These are phyloP conservation scores for Eimeria tenella DNA, from an alignment of 169 alveolate genomes.

Conservation along the genomic window DNA sequence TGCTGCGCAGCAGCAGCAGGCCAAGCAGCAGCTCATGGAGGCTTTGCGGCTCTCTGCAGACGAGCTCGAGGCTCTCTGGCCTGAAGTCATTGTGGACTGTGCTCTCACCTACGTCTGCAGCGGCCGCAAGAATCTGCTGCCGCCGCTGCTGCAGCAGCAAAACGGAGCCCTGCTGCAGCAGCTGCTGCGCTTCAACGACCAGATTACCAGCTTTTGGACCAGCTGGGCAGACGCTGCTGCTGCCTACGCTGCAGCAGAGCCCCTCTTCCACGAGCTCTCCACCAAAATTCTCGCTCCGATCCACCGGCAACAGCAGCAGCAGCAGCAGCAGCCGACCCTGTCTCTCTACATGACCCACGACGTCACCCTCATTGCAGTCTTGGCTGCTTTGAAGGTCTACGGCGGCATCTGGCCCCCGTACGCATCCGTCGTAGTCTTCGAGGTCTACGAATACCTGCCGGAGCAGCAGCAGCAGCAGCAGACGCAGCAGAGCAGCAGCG, in stretches of 20 bases:
- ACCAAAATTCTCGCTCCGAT: conserved; percentile 11
- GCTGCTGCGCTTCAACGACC: conserved; percentile 49
- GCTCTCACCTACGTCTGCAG: conserved; percentile 56
- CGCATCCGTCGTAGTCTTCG: conserved; percentile 39
- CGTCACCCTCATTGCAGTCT: conserved; percentile 38
- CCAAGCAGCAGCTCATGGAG: conserved; percentile 20
- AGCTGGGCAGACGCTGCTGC: conserved; percentile 54
- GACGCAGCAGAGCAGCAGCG: conserved; percentile 28
- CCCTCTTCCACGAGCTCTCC: conserved; percentile 29
- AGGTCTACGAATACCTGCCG: conserved; percentile 62
- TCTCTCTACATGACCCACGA: conserved; percentile 63
- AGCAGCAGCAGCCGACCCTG: conserved; percentile 6
- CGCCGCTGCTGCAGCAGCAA: conserved; percentile 44
- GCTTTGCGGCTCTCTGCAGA: neutral
- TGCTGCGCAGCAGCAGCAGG: neutral
- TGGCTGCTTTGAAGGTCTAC: conserved; percentile 55
- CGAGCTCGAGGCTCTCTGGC: conserved; percentile 48
- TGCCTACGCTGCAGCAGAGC: conserved; percentile 40
- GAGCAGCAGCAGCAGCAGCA: conserved; percentile 50
- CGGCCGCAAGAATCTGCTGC: conserved; percentile 28
- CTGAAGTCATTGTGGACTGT: conserved; percentile 48
- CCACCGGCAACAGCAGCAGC: conserved; percentile 19
- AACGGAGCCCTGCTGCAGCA: conserved; percentile 13
- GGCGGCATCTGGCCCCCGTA: conserved; percentile 64
- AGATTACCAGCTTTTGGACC: conserved; percentile 44